Evolutionary conservation across 2,329 filamentous ascomycete genomes (phyloP).

Genomic region (Thyridium curvatum): DNA sequence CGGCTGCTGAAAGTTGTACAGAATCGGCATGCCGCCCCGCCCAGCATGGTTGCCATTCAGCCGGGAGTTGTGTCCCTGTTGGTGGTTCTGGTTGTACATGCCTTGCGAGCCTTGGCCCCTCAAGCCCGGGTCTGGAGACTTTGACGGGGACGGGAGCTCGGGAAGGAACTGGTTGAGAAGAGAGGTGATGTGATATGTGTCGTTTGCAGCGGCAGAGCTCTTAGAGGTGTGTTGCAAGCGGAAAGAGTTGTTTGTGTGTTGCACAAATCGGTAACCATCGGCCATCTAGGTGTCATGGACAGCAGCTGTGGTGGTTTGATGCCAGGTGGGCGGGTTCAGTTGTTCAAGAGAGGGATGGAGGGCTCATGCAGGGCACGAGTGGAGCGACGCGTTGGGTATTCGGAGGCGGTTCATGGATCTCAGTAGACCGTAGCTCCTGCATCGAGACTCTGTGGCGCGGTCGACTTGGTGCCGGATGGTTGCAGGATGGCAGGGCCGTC

Average conservation of each 20-base stretch:
- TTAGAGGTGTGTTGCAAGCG: conserved; percentile 44
- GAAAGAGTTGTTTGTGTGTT: conserved; percentile 53
- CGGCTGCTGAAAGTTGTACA: conserved; percentile 64
- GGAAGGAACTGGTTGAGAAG: conserved; percentile 24
- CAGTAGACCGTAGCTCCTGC: no score
- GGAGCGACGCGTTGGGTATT: no score
- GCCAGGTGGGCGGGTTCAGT: no score
- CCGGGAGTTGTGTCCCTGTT: conserved; percentile 69
- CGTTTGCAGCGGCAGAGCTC: conserved; percentile 30
- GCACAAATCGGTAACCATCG: conserved; percentile 60
- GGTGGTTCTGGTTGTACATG: conserved; percentile 71
- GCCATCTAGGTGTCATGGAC: conserved; percentile 52
- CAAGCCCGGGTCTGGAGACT: conserved; percentile 19
- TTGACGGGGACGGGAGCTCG: conserved; percentile 19
- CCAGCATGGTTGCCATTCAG: conserved; percentile 65
- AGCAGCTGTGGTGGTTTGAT: conserved; percentile 1
- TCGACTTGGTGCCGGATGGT: no score
- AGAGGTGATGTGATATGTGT: conserved; percentile 19
- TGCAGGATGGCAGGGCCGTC: no score
- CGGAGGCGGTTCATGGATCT: no score
- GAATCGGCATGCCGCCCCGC: conserved; percentile 53
- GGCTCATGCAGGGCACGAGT: no score
- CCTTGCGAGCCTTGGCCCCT: conserved; percentile 29
- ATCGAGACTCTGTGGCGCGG: no score
- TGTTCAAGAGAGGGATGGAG: no score